These are phyloP conservation scores for Rhododendron griersonianum DNA, from an alignment of 148 eudicot species.

Conservation along the genomic window DNA sequence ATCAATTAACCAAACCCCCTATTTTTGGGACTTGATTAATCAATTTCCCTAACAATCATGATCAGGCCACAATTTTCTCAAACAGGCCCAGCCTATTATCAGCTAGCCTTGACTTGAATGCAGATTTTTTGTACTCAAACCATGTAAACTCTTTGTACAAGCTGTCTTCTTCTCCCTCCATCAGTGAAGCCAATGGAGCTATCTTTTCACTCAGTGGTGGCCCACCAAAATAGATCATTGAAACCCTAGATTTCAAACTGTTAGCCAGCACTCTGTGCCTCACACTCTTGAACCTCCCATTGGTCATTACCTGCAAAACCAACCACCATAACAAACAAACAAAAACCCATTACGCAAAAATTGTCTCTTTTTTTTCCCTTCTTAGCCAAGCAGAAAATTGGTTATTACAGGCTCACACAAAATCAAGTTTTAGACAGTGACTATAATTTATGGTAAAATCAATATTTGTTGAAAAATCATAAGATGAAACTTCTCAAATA, in stretches of 20 bases:
- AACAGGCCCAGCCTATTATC: constrained; percentile 45
- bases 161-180: constrained; percentile 39
- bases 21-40: background rate
- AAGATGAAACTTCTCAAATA: background rate
- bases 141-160: constrained; percentile 60
- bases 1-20: background rate
- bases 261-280: constrained; percentile 49
- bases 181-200: constrained; percentile 48
- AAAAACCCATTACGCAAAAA: background rate
- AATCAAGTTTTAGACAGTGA: background rate
- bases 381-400: background rate
- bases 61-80: constrained; percentile 39
- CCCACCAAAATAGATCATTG: constrained; percentile 61
- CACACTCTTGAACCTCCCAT: constrained; percentile 56
- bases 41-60: background rate
- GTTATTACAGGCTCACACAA: background rate
- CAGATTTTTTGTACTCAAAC: constrained; percentile 59
- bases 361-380: background rate
- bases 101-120: constrained; percentile 36
- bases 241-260: constrained; percentile 40
- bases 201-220: constrained; percentile 55
- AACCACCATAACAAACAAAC: background rate
- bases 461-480: background rate
- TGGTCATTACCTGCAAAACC: constrained; percentile 45
- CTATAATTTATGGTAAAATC: background rate